Conservation (phyloP, 768 basidiomycete genomes). For the Lactarius pseudohatsudake region DNA sequence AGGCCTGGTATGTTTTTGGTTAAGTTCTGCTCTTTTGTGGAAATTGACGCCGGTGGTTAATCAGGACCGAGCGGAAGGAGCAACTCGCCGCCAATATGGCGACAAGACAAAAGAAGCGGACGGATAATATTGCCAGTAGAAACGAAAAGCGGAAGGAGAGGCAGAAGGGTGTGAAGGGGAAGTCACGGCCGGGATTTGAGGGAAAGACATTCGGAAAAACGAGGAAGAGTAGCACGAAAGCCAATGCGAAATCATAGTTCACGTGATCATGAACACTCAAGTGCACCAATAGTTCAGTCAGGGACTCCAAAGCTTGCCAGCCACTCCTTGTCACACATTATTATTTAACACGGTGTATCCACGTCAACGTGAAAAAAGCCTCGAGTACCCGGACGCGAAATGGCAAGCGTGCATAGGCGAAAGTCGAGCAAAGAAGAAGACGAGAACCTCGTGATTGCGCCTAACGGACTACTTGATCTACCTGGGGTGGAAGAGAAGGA, state of each 20-base stretch:
- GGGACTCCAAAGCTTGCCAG: background rate
- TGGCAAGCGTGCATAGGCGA: conserved; percentile 37
- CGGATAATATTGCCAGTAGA: conserved; percentile 87
- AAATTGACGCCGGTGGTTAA: conserved; percentile 9
- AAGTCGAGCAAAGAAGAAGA: conserved; percentile 42
- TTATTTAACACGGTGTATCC: background rate
- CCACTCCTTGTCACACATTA: background rate
- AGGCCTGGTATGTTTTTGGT: conserved; percentile 67
- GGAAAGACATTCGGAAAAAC: conserved; percentile 72
- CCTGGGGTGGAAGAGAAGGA: background rate
- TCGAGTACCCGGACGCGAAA: conserved; percentile 6
- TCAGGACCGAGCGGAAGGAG: conserved; percentile 86
- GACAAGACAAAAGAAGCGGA: conserved; percentile 85
- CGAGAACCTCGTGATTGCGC: conserved; percentile 28
- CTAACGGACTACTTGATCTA: conserved; percentile 21
- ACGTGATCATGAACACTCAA: conserved; percentile 12
- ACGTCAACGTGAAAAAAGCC: background rate
- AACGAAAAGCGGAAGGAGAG: conserved; percentile 71
- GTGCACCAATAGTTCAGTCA: background rate
- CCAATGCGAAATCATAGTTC: background rate
- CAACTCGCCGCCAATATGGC: conserved; percentile 72
- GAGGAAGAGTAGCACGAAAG: conserved; percentile 37
- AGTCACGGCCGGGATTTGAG: conserved; percentile 83
- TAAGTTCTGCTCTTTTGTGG: conserved; percentile 4
- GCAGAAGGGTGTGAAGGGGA: conserved; percentile 51